Conservation (phyloP, 371 early-diverging fungal species). For the Syncephalastrum monosporum region DNA sequence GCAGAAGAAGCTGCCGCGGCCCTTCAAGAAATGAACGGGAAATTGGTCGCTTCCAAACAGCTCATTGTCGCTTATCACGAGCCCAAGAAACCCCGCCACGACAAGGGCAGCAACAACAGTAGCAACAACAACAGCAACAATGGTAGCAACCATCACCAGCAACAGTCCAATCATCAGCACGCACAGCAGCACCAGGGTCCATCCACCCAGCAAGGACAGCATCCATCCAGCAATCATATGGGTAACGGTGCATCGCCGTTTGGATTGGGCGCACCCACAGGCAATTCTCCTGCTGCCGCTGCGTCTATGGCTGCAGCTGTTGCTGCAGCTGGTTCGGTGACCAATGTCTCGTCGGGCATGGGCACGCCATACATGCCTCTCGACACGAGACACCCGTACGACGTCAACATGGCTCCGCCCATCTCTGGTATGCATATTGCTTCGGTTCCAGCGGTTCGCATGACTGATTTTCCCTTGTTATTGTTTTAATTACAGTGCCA, state of each 20-base stretch:
- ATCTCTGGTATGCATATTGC: not conserved
- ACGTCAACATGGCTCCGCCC: slow-evolving; percentile 12
- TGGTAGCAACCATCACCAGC: not conserved
- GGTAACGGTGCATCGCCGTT: slow-evolving; percentile 1
- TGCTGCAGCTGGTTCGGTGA: slow-evolving; percentile 5
- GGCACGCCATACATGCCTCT: slow-evolving; percentile 2
- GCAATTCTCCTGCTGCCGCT: slow-evolving; percentile 2
- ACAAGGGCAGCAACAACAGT: slow-evolving; percentile 24
- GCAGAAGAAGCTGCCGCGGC: slow-evolving; percentile 42
- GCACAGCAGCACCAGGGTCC: slow-evolving; percentile 4
- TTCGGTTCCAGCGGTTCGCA: slow-evolving; percentile 10
- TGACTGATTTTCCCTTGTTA: not conserved
- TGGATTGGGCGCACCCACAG: slow-evolving; percentile 1
- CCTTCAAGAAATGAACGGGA: slow-evolving; percentile 36
- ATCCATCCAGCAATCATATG: not conserved
- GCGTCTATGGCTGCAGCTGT: not conserved
- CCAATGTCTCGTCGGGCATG: slow-evolving; percentile 5
- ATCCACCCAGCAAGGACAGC: slow-evolving; percentile 10
- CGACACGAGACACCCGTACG: slow-evolving; percentile 15
- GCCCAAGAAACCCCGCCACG: slow-evolving; percentile 37
- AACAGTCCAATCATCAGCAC: not conserved
- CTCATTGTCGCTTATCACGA: slow-evolving; percentile 45
- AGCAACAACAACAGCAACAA: slow-evolving; percentile 19
- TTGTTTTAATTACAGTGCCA: slow-evolving; percentile 8
- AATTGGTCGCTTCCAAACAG: slow-evolving; percentile 24